Conservation (phyloP, 345 rosid species). For the Clarkia xantiana region DNA sequence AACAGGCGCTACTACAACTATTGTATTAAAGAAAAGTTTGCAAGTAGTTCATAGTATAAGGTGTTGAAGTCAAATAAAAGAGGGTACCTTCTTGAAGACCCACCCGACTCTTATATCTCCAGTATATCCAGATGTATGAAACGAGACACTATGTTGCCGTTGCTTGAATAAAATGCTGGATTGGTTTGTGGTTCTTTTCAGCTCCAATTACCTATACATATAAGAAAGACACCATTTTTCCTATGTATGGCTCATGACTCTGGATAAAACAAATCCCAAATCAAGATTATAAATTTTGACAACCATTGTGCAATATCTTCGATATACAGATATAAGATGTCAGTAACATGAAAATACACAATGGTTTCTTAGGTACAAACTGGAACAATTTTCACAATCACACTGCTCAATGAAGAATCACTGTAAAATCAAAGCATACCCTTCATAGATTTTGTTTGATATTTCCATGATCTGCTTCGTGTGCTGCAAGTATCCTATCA, state of each 20-base stretch:
- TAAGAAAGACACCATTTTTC: background rate
- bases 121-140: too few species aligned
- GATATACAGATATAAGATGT: too few species aligned
- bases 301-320: background rate
- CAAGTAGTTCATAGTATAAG: too few species aligned
- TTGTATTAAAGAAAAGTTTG: too few species aligned
- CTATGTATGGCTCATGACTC: background rate
- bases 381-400: too few species aligned
- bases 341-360: background rate
- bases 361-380: too few species aligned
- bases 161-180: too few species aligned
- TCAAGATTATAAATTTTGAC: background rate
- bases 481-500: slow-evolving; percentile 58
- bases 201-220: too few species aligned
- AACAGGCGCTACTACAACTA: too few species aligned
- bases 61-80: slow-evolving; percentile 16
- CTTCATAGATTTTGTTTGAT: slow-evolving; percentile 51
- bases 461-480: slow-evolving; percentile 69
- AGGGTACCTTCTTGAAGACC: slow-evolving; percentile 13
- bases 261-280: background rate
- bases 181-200: too few species aligned
- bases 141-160: too few species aligned
- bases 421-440: slow-evolving; percentile 23
- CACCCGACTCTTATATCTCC: slow-evolving; percentile 3
- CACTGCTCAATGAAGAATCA: background rate